Evolutionary conservation across 2,329 filamentous ascomycete genomes (phyloP), one percentile per base, ranked within the genome.

Genomic region (Neobulgaria alba): DNA sequence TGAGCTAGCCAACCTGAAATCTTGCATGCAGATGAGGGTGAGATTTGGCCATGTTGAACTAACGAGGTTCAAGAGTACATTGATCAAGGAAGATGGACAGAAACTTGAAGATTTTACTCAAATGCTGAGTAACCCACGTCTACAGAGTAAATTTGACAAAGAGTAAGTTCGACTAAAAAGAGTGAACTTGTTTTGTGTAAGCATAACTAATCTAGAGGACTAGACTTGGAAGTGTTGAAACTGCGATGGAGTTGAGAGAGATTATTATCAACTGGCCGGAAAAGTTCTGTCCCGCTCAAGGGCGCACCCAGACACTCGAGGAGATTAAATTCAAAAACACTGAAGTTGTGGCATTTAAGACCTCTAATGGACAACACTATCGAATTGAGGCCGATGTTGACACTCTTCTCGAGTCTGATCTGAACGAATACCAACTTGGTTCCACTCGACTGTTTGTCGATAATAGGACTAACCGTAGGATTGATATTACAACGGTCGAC

Each of bases 21-120:
- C 42, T 18, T 50, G 51, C 47, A 57, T 60, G 55, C 46, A 49
- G 23, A 57, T 61, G 54, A 49, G 58, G 15, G 46, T 60, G 5
- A 48, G 56, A 21, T 59, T 60, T 39, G 58, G 57, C 12, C 47
- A 55, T 30, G 23, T 55, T 7, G 38, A 47, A 20, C 37, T 61
- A 1, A 43, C 19, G 12, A 38, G 45, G 10, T 57, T 48, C 32
- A 49, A 38, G 10, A 42, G 41, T 14, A 41, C 37, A 3, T 54
- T 59, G 29, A 15, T 16, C 12, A 32, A 47, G 8, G 33, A 26
- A 5, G 23, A 48, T 9, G n/a, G n/a, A n/a, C 23, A 26, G 12
- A 26, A 12, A 4, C 56, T 53, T 23, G 29, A 47, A 12, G 37
- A 48, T 2, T 58, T 61, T 18, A 26, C 31, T n/a, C 39, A 46